phyloP scores from a whole-genome alignment of 2,329 filamentous ascomycete species.

The Penicillium sp. region DNA sequence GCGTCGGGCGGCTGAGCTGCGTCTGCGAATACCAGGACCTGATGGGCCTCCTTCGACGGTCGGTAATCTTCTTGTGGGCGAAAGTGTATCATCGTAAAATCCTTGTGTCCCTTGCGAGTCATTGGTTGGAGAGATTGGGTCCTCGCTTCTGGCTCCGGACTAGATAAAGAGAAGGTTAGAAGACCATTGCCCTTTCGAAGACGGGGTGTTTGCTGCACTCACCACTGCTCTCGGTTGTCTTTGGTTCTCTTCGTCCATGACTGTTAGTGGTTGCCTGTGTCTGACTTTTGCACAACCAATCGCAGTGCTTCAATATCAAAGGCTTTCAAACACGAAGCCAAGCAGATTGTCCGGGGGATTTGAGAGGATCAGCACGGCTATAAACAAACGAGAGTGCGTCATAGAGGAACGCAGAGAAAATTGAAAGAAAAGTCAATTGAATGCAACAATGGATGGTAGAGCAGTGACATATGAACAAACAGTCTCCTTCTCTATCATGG shows the following conservation, averaged over 20 bases:
- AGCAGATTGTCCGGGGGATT: not conserved
- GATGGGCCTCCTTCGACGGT: slow-evolving; percentile 6
- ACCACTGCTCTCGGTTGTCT: slow-evolving; percentile 14
- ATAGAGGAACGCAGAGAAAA: not conserved
- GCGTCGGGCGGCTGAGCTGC: slow-evolving; percentile 23
- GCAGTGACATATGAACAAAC: slow-evolving; percentile 1
- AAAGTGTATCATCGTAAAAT: slow-evolving; percentile 13
- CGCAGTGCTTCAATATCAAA: not conserved
- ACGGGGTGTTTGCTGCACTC: not conserved
- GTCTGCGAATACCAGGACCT: slow-evolving; percentile 21
- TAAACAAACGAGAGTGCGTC: not conserved
- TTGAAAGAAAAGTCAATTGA: not conserved
- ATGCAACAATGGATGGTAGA: not conserved
- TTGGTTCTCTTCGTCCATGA: slow-evolving; percentile 14
- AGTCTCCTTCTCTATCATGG: not conserved
- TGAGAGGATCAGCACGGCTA: not conserved
- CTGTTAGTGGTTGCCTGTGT: not conserved
- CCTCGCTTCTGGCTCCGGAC: slow-evolving; percentile 10
- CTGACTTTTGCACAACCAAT: not conserved
- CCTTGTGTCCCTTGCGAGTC: slow-evolving; percentile 4
- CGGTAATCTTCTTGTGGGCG: slow-evolving; percentile 12
- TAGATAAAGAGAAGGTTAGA: not conserved
- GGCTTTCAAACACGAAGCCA: not conserved
- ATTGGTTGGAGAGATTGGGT: slow-evolving; percentile 12
- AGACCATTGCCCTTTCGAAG: not conserved